phyloP scores from a whole-genome alignment of 164 flowering plant species.

The Vitis rupestris region DNA sequence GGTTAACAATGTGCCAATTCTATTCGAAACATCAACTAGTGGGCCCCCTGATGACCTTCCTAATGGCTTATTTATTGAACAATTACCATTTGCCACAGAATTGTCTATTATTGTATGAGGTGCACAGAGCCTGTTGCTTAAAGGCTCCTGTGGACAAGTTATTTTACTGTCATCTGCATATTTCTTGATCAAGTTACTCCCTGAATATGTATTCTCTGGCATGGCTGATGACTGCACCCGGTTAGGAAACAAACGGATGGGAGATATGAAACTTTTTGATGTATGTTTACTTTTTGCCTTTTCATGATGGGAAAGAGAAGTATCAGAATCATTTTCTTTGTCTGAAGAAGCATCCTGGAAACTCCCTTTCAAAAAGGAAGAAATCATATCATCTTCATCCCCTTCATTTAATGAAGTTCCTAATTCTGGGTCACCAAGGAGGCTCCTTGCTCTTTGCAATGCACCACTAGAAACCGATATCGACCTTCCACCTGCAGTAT shows the following conservation, averaged over 20 bases:
- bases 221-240: slow-evolving; percentile 18
- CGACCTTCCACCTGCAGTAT: slow-evolving; percentile 91
- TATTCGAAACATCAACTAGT: slow-evolving; percentile 69
- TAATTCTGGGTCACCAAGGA: slow-evolving; percentile 79
- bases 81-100: slow-evolving; percentile 20
- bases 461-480: slow-evolving; percentile 89
- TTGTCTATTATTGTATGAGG: slow-evolving; percentile 14
- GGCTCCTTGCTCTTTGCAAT: slow-evolving; percentile 80
- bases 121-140: slow-evolving; percentile 11
- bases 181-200: slow-evolving; percentile 47
- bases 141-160: slow-evolving; percentile 19
- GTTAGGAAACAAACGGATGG: slow-evolving; percentile 31
- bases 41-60: slow-evolving; percentile 36
- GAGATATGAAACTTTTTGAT: slow-evolving; percentile 40
- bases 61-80: slow-evolving; percentile 21
- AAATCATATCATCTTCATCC: slow-evolving; percentile 23
- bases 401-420: slow-evolving; percentile 36
- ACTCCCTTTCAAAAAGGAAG: slow-evolving; percentile 19
- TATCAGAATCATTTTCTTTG: slow-evolving; percentile 31
- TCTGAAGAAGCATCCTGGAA: slow-evolving; percentile 16
- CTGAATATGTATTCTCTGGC: slow-evolving; percentile 22
- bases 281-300: slow-evolving; percentile 17
- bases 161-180: slow-evolving; percentile 33
- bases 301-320: slow-evolving; percentile 28
- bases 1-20: slow-evolving; percentile 12